Percentiles rank a stretch among this genome's conserved stretches.
These are phyloP conservation scores for Haematococcus sp. DNA, from an alignment of 139 green algal genomes.

Conservation along the genomic window DNA sequence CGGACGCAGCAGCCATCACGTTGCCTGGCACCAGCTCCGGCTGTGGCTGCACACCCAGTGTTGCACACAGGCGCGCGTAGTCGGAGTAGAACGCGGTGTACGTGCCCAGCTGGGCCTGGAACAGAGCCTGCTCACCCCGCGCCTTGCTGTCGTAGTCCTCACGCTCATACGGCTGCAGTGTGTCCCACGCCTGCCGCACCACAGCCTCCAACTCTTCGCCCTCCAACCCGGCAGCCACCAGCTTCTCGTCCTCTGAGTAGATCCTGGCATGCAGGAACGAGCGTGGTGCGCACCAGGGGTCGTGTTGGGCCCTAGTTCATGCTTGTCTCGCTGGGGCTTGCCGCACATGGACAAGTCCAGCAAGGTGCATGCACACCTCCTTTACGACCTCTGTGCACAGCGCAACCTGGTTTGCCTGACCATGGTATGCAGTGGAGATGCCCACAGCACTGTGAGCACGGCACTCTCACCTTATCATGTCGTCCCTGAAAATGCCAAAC, in stretches of 20 bases:
- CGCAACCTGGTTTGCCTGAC: too few relatives aligned
- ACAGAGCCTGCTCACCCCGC: background rate
- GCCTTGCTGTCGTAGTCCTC: background rate
- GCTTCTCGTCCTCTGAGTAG: background rate
- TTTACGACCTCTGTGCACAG: too few relatives aligned
- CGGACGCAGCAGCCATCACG: too few relatives aligned
- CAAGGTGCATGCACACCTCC: background rate
- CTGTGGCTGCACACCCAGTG: background rate
- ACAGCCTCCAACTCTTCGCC: background rate
- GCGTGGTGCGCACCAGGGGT: too few relatives aligned
- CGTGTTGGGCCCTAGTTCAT: too few relatives aligned
- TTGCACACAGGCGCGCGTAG: constrained; percentile 2
- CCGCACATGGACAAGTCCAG: background rate
- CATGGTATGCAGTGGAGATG: too few relatives aligned
- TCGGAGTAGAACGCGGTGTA: background rate
- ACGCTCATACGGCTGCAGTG: background rate
- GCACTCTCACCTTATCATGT: background rate
- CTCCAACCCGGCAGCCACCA: background rate
- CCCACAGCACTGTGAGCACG: too few relatives aligned
- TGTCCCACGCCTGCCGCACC: background rate
- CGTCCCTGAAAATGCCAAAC: constrained; percentile 3
- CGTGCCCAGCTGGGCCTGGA: background rate
- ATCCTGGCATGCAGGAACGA: background rate
- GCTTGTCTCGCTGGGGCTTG: too few relatives aligned
- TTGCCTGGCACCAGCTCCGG: background rate